Conservation (phyloP, 2,329 filamentous ascomycete genomes). For the Verticillium tricorpus region DNA sequence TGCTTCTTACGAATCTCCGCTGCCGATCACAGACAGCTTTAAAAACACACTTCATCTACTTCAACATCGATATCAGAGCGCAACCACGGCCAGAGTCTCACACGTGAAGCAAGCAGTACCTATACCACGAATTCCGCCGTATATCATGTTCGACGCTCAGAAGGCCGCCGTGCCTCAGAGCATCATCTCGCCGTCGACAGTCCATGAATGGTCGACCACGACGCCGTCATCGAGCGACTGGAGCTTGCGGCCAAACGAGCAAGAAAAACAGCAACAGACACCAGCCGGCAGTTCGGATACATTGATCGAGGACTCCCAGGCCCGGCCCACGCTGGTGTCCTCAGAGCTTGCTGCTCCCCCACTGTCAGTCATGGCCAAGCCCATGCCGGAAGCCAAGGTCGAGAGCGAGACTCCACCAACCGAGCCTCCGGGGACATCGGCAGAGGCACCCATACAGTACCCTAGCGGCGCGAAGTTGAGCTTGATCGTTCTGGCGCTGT, state of each 20-base stretch:
- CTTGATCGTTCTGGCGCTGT: conserved; percentile 32
- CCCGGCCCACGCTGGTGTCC: too few species aligned
- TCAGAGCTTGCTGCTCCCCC: too few species aligned
- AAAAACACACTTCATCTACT: too few species aligned
- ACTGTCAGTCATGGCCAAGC: too few species aligned
- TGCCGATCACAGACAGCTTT: too few species aligned
- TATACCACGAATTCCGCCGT: neutral
- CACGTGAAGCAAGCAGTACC: too few species aligned
- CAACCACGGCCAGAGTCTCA: too few species aligned
- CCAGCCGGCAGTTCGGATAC: conserved; percentile 3
- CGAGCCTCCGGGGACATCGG: too few species aligned
- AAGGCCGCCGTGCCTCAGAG: neutral
- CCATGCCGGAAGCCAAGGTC: neutral
- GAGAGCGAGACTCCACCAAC: too few species aligned
- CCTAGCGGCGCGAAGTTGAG: conserved; percentile 17
- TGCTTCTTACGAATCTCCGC: too few species aligned
- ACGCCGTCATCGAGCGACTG: conserved; percentile 4
- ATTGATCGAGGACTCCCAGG: neutral
- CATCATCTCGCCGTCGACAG: neutral
- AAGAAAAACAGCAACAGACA: conserved; percentile 6
- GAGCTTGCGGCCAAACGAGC: neutral
- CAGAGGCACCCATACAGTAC: neutral
- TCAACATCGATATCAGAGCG: too few species aligned
- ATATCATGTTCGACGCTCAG: conserved; percentile 7
- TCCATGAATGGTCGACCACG: neutral